These are phyloP conservation scores for Paracoccidioides lutzii DNA, from an alignment of 2,329 filamentous ascomycete species.

Conservation along the genomic window DNA sequence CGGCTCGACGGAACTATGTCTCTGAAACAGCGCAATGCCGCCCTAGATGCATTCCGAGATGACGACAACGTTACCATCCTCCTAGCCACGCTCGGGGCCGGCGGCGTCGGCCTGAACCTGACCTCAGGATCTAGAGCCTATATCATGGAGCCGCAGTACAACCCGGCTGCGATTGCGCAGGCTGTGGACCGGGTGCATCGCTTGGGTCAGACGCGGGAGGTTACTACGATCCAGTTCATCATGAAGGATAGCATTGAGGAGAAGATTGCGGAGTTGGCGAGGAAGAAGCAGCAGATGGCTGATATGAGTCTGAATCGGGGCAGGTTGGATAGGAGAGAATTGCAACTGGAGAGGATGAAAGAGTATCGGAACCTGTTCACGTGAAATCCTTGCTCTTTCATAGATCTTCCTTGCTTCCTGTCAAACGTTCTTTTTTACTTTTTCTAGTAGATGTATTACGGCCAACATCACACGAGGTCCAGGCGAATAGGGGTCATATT, in stretches of 20 bases:
- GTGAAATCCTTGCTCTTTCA: conserved; percentile 10
- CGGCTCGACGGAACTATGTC: conserved; percentile 89
- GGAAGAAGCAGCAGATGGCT: conserved; percentile 84
- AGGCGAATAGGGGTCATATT: too few relatives aligned
- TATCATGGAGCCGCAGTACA: conserved; percentile 98
- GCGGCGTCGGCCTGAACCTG: conserved; percentile 81
- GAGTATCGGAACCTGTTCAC: conserved; percentile 49
- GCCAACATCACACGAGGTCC: too few relatives aligned
- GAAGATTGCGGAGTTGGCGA: conserved; percentile 78
- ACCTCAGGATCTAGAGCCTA: conserved; percentile 78
- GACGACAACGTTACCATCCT: conserved; percentile 63
- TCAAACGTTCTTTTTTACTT: too few relatives aligned
- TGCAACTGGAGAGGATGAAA: conserved; percentile 51
- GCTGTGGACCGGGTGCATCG: conserved; percentile 88
- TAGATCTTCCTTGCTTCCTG: too few relatives aligned
- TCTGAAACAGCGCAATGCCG: conserved; percentile 56
- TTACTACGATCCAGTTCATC: conserved; percentile 76
- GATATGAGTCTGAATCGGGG: conserved; percentile 68
- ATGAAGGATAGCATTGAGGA: conserved; percentile 89
- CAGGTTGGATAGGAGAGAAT: conserved; percentile 47
- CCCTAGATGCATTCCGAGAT: conserved; percentile 65
- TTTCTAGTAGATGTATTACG: too few relatives aligned
- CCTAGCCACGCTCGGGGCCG: conserved; percentile 82
- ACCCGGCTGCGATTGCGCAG: conserved; percentile 87
- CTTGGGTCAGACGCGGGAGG: conserved; percentile 76